These are phyloP conservation scores for Pachyrhizus erosus DNA, from an alignment of 306 rosid genomes.

Conservation along the genomic window DNA sequence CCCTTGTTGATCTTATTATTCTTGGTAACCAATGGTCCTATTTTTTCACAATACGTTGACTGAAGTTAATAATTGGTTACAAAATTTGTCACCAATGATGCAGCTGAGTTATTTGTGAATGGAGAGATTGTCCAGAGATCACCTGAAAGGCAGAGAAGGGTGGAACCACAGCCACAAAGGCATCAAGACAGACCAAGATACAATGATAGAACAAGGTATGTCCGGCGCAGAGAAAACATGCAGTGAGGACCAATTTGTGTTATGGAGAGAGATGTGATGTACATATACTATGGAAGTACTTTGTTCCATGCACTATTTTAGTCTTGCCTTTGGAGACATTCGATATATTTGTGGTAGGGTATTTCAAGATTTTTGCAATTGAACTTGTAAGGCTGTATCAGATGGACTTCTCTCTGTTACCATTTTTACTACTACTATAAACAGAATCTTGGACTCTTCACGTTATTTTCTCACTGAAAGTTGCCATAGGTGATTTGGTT, in stretches of 20 bases:
- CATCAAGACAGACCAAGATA: constrained; percentile 90
- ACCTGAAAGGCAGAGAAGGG: constrained; percentile 96
- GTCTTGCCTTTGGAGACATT: background rate
- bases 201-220: constrained; percentile 86
- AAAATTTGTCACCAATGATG: constrained; percentile 32
- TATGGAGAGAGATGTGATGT: constrained; percentile 32
- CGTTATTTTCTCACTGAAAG: background rate
- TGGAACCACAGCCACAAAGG: constrained; percentile 91
- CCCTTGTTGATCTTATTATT: background rate
- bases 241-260: constrained; percentile 44
- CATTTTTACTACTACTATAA: background rate
- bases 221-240: constrained; percentile 71
- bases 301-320: constrained; percentile 44
- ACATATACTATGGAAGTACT: constrained; percentile 35
- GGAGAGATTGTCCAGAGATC: constrained; percentile 95
- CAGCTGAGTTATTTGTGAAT: constrained; percentile 92
- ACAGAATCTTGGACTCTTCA: background rate
- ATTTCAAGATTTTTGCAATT: background rate
- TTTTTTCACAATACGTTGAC: background rate
- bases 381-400: background rate
- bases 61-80: background rate
- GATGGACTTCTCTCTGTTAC: constrained; percentile 6
- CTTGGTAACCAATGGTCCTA: background rate
- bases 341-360: background rate
- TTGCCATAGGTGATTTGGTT: background rate